These are phyloP conservation scores for Mycena venus DNA, from an alignment of 768 basidiomycete genomes.

Conservation along the genomic window DNA sequence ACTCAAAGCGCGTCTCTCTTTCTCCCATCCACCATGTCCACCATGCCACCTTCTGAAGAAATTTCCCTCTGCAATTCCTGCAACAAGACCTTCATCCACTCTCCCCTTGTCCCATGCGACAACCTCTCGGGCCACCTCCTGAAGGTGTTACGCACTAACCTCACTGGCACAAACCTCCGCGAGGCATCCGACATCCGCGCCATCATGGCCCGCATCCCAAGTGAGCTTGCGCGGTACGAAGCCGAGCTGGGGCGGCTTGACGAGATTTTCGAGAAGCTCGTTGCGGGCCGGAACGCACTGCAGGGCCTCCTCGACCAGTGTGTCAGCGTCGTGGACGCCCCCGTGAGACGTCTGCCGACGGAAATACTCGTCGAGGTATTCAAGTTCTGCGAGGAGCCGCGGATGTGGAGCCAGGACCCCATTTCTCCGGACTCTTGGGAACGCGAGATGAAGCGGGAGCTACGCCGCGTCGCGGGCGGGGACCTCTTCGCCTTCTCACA, in stretches of 20 bases:
- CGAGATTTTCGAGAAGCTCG: background rate
- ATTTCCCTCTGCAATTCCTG: background rate
- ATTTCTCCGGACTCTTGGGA: background rate
- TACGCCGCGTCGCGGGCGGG: conserved; percentile 5
- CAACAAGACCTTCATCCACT: background rate
- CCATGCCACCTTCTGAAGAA: background rate
- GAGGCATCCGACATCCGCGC: background rate
- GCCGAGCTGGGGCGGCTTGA: background rate
- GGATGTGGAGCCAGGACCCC: background rate
- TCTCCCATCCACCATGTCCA: no score
- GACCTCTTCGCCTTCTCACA: background rate
- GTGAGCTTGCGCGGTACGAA: conserved; percentile 1
- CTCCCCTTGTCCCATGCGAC: background rate
- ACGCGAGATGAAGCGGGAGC: background rate
- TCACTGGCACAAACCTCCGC: background rate
- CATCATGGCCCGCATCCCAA: background rate
- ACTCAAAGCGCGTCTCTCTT: no score
- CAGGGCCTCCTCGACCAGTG: background rate
- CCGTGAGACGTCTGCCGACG: background rate
- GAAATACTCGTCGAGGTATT: conserved; percentile 13
- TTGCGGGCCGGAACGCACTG: background rate
- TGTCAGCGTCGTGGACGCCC: background rate
- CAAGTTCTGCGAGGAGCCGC: background rate
- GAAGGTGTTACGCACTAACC: background rate
- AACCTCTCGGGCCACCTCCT: background rate